Percentiles rank a stretch among this genome's conserved stretches.
These are phyloP conservation scores for Schizosaccharomyces octosporus DNA, from an alignment of 805 yeast genomes.

Conservation along the genomic window DNA sequence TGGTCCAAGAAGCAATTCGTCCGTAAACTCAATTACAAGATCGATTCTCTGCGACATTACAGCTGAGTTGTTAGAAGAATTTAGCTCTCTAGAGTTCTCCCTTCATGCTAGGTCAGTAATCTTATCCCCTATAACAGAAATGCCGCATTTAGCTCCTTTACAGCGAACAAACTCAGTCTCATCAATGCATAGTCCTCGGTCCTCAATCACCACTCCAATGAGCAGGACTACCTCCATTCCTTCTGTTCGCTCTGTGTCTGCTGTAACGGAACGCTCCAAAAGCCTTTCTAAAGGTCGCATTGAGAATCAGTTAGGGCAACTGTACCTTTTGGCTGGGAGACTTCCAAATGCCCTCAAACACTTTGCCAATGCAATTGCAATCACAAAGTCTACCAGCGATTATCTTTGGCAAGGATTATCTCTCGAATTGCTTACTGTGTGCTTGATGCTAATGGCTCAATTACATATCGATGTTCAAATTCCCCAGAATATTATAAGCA, in stretches of 20 bases:
- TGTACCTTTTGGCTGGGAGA: conserved; percentile 60
- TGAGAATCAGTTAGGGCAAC: conserved; percentile 47
- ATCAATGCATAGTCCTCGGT: neutral
- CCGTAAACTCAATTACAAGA: neutral
- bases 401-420: conserved; percentile 73
- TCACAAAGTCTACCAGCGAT: conserved; percentile 41
- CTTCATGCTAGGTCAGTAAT: conserved; percentile 8
- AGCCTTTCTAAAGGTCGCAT: conserved; percentile 45
- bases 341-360: conserved; percentile 42
- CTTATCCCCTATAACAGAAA: conserved; percentile 3
- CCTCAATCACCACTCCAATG: neutral
- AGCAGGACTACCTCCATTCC: neutral
- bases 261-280: conserved; percentile 16
- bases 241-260: conserved; percentile 3
- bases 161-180: conserved; percentile 4
- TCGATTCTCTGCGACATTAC: conserved; percentile 1
- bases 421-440: conserved; percentile 54
- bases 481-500: conserved; percentile 12
- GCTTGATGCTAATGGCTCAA: conserved; percentile 34
- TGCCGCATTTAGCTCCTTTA: neutral
- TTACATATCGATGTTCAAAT: conserved; percentile 24
- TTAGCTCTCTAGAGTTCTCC: neutral
- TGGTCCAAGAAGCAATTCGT: neutral
- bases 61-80: neutral
- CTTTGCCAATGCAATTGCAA: conserved; percentile 46